These are phyloP conservation scores for Cylindrodendrum hubeiense DNA, from an alignment of 2,329 filamentous ascomycete species.

Conservation along the genomic window DNA sequence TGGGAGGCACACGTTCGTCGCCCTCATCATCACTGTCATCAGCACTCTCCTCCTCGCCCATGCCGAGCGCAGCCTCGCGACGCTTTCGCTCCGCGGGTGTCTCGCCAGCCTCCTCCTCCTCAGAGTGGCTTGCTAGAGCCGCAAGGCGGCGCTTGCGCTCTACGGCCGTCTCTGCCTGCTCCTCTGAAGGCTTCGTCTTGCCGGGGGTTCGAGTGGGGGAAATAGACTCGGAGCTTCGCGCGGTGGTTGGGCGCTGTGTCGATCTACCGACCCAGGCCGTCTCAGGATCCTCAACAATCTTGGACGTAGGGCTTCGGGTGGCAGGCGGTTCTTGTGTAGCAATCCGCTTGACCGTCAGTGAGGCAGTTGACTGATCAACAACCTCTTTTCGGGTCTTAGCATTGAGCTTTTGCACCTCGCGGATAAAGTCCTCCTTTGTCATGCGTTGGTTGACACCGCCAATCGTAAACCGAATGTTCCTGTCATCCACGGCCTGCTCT, in stretches of 20 bases:
- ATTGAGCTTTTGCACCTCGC: constrained; percentile 79
- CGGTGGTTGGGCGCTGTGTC: constrained; percentile 3
- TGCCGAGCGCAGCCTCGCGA: constrained; percentile 79
- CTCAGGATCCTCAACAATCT: constrained; percentile 37
- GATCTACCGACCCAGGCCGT: constrained; percentile 15
- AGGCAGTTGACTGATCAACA: constrained; percentile 63
- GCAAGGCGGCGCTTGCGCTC: constrained; percentile 76
- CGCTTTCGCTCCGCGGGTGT: constrained; percentile 81
- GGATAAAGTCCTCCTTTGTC: constrained; percentile 84
- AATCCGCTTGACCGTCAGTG: constrained; percentile 61
- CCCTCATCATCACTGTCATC: constrained; percentile 71
- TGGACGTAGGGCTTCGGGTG: constrained; percentile 31
- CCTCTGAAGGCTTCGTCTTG: constrained; percentile 35
- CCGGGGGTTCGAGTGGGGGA: constrained; percentile 30
- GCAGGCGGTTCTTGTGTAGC: constrained; percentile 56
- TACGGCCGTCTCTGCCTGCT: constrained; percentile 73
- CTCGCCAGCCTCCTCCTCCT: constrained; percentile 65
- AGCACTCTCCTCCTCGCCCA: constrained; percentile 61
- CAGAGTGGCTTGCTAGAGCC: constrained; percentile 59
- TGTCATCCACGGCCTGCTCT: constrained; percentile 73
- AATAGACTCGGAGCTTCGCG: constrained; percentile 31
- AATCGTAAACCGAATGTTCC: constrained; percentile 81
- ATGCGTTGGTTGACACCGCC: constrained; percentile 78
- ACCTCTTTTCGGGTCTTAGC: constrained; percentile 70
- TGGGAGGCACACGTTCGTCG: constrained; percentile 63